Evolutionary conservation across 108 stramenopile species (phyloP).

Genomic region (Pseudonitzschia pungens): DNA sequence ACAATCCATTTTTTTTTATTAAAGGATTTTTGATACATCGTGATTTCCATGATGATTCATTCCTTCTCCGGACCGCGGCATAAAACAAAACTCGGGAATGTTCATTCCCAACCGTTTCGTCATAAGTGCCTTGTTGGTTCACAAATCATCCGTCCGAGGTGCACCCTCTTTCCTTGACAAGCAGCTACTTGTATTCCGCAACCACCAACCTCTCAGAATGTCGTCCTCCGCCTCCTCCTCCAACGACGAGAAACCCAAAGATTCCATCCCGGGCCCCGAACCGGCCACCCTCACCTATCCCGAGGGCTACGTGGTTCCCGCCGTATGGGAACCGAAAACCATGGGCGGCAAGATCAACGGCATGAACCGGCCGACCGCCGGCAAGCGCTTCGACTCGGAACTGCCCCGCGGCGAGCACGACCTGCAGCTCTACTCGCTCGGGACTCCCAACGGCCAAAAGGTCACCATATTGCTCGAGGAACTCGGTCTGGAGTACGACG

Average conservation of each 20-base stretch:
- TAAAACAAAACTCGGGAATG: no score
- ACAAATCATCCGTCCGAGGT: neutral
- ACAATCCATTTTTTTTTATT: no score
- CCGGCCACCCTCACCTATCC: neutral
- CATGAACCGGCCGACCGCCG: slow-evolving; percentile 66
- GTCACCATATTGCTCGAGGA: slow-evolving; percentile 86
- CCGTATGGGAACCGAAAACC: slow-evolving; percentile 42
- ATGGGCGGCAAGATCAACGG: slow-evolving; percentile 28
- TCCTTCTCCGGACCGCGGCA: no score
- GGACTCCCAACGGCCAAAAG: slow-evolving; percentile 89
- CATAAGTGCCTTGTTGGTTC: no score
- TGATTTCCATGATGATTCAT: no score
- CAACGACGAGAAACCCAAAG: neutral
- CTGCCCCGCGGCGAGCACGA: slow-evolving; percentile 65
- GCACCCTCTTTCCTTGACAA: neutral
- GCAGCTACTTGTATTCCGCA: no score
- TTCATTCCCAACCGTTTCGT: no score
- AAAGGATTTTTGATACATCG: no score
- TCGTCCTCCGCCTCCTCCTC: neutral
- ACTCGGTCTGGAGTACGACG: slow-evolving; percentile 77
- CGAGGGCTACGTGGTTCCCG: slow-evolving; percentile 42
- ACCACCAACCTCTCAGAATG: neutral
- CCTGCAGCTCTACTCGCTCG: slow-evolving; percentile 81
- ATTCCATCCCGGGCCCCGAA: neutral
- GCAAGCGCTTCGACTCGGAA: slow-evolving; percentile 59